Conservation (phyloP, 129 eudicot genomes). For the Chrysanthemum makinoi region DNA sequence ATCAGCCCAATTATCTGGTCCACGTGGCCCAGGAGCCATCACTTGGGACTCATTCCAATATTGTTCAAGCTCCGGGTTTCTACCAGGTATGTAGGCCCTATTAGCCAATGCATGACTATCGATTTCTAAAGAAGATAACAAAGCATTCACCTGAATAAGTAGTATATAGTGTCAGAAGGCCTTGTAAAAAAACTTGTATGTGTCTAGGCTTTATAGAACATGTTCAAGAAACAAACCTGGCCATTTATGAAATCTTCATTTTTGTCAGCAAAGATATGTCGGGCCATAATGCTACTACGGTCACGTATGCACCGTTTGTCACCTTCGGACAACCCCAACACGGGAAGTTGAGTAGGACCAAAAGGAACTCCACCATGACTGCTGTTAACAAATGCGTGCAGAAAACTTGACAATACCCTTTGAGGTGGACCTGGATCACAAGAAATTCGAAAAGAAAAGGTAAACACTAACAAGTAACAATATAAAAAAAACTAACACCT, state of each 20-base stretch:
- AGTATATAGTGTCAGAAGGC: not conserved
- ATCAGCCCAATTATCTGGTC: constrained; percentile 76
- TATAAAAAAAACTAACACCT: not conserved
- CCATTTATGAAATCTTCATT: constrained; percentile 81
- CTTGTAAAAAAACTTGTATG: not conserved
- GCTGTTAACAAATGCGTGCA: constrained; percentile 90
- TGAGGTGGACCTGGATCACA: constrained; percentile 83
- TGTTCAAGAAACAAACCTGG: constrained; percentile 51
- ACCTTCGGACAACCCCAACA: constrained; percentile 83
- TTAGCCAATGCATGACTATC: constrained; percentile 56
- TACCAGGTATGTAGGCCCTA: constrained; percentile 68
- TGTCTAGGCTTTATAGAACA: no score
- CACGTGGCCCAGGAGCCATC: constrained; percentile 55
- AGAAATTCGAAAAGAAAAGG: not conserved
- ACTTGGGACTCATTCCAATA: constrained; percentile 92
- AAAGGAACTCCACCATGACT: constrained; percentile 74
- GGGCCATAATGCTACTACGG: constrained; percentile 99
- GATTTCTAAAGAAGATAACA: constrained; percentile 81
- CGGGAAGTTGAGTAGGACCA: constrained; percentile 76
- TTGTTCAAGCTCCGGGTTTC: constrained; percentile 81
- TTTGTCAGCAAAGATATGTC: constrained; percentile 89
- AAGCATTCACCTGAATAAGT: constrained; percentile 79
- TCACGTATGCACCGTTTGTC: constrained; percentile 94
- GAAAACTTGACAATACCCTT: constrained; percentile 74
- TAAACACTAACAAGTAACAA: constrained; percentile 14